A percentile compares a stretch with the other conserved stretches of the same genome.
Evolutionary conservation across 192 early-diverging fungal species (phyloP).

Genomic region (Gorgonomyces haynaldii): DNA sequence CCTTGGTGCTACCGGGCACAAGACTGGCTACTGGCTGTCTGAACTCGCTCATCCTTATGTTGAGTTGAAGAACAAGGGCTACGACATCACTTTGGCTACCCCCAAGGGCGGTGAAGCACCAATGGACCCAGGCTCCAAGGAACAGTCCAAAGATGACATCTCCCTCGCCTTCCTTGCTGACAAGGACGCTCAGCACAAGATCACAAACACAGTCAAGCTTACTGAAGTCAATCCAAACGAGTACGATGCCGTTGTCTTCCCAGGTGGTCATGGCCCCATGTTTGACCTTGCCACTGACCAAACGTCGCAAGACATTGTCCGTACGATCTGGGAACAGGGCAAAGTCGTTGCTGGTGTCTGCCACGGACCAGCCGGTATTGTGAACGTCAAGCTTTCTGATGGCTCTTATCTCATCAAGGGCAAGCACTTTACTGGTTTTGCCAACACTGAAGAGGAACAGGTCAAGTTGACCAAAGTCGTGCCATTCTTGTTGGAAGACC

Average conservation of each 20-base stretch:
- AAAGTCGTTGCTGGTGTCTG: slow-evolving; percentile 41
- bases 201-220: slow-evolving; percentile 33
- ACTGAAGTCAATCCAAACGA: slow-evolving; percentile 19
- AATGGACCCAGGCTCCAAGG: slow-evolving; percentile 34
- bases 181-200: slow-evolving; percentile 12
- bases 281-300: slow-evolving; percentile 37
- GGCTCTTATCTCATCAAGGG: slow-evolving; percentile 51
- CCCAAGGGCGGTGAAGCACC: slow-evolving; percentile 45
- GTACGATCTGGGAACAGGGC: slow-evolving; percentile 32
- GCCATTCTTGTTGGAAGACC: slow-evolving; percentile 16
- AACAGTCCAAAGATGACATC: slow-evolving; percentile 31
- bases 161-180: slow-evolving; percentile 26
- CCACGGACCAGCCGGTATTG: slow-evolving; percentile 60
- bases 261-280: slow-evolving; percentile 50
- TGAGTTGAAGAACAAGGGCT: slow-evolving; percentile 23
- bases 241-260: slow-evolving; percentile 38
- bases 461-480: slow-evolving; percentile 25
- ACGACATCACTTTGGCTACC: slow-evolving; percentile 37
- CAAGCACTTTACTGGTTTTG: slow-evolving; percentile 61
- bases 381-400: slow-evolving; percentile 42
- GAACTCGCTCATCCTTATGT: slow-evolving; percentile 45
- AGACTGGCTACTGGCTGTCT: slow-evolving; percentile 18
- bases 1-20: slow-evolving; percentile 18
- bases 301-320: slow-evolving; percentile 23
- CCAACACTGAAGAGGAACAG: slow-evolving; percentile 51